Evolutionary conservation across 345 rosid species (phyloP), one percentile per base, ranked within the genome.

Genomic region (Syzygium grande): DNA sequence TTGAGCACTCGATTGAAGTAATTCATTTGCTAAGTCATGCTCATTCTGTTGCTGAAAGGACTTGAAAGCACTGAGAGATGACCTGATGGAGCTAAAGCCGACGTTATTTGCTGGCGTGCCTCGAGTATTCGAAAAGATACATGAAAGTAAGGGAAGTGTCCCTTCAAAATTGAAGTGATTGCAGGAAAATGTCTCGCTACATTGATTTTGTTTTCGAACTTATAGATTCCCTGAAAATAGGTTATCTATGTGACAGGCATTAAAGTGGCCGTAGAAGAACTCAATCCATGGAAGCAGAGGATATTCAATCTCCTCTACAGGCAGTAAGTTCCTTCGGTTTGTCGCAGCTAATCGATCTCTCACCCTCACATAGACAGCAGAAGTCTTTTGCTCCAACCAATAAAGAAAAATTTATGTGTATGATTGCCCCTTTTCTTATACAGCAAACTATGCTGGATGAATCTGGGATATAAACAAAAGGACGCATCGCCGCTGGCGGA

Each of bases 371-470:
- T 9, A 29, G 14, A 68, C 29, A 8, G 49, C 83, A 19, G 46
- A 17, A 34, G 25, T 41, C 80, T 27, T 13, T 58, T 58, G n/a
- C 87, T 56, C 38, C 46, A 17, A 6, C 34, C 38, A n/a, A 8
- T 4, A 79, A 51, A 58, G 53, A 41, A 84, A 30, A 27, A 43
- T 58, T 3, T 25, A 27, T 38, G 19, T 19, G 17, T 30, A 52
- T 87, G 52, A 89, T 90, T 73, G 51, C 55, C 43, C 11, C 85
- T 43, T 85, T 14, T 68, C 51, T 86, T 91, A 53, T 86, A 68
- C 95, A 98, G 99, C 93, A 98, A 98, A 90, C 99, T 96, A 79
- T n/a, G 19, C 34, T 95, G 98, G 97, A 93, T 98, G 99, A 95
- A 98, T 87, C 88, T 63, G 43, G 99, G 99, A 53, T 96, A 94